Evolutionary conservation across 78 protist genomes (phyloP).

Genomic region (Bigelowiella natans): DNA sequence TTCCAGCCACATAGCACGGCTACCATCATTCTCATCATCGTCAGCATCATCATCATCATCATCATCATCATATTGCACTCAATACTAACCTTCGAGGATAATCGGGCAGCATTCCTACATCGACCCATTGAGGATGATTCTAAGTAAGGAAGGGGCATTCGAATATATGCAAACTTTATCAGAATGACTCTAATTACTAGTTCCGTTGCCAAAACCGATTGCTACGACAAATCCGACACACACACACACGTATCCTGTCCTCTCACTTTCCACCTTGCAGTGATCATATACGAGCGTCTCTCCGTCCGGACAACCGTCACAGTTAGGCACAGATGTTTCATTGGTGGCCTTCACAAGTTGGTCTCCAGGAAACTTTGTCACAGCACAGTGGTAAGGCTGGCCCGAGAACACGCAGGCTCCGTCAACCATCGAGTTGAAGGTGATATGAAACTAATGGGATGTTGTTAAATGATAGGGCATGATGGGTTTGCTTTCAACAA

Average conservation of each 20-base stretch:
- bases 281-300: background rate
- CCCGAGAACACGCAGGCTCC: background rate
- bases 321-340: background rate
- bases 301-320: background rate
- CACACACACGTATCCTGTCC: no score
- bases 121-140: background rate
- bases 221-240: no score
- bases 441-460: background rate
- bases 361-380: background rate
- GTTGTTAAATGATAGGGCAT: no score
- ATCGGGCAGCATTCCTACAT: background rate
- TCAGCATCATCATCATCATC: no score
- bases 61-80: no score
- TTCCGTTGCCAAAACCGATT: no score
- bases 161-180: background rate
- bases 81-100: no score
- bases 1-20: no score
- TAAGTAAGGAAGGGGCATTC: background rate
- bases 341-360: background rate
- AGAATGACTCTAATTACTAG: no score
- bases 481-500: no score
- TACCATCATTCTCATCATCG: no score
- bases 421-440: background rate
- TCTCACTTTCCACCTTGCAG: background rate
- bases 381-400: background rate